These are phyloP conservation scores for Trypanosoma congolense DNA, from an alignment of 208 protist species.

Conservation along the genomic window DNA sequence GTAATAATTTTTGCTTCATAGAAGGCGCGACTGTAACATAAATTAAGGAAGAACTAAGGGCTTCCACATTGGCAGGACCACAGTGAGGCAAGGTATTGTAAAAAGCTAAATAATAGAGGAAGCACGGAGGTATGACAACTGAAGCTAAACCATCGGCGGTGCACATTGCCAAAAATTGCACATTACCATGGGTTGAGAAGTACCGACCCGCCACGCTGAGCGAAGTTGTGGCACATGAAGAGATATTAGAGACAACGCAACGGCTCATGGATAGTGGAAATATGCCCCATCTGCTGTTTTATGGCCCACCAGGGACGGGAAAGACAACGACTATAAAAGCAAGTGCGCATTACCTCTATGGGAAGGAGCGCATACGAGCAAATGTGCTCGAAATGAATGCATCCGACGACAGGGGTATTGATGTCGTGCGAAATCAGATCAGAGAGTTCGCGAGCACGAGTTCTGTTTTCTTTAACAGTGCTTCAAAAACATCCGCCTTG, in stretches of 20 bases:
- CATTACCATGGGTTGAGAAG: slow-evolving; percentile 93
- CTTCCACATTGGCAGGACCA: no score
- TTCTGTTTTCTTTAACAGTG: slow-evolving; percentile 86
- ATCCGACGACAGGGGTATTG: slow-evolving; percentile 98
- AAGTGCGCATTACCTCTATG: slow-evolving; percentile 92
- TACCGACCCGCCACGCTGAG: slow-evolving; percentile 89
- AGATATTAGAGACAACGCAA: slow-evolving; percentile 87
- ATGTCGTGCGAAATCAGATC: slow-evolving; percentile 97
- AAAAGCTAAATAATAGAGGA: background rate
- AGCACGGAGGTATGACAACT: slow-evolving; percentile 2
- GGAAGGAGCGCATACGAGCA: slow-evolving; percentile 77
- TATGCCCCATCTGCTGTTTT: slow-evolving; percentile 98
- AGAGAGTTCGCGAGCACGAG: slow-evolving; percentile 97
- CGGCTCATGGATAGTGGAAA: slow-evolving; percentile 89
- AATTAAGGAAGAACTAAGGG: no score
- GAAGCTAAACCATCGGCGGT: slow-evolving; percentile 15
- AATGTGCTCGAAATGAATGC: slow-evolving; percentile 98
- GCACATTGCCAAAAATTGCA: slow-evolving; percentile 12
- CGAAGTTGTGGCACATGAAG: slow-evolving; percentile 91
- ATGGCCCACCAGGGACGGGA: slow-evolving; percentile 94
- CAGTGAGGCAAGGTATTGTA: background rate
- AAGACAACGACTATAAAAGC: slow-evolving; percentile 90
- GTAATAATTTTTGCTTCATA: no score
- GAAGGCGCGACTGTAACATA: no score
- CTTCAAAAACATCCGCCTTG: slow-evolving; percentile 2